A percentile compares a stretch with the other conserved stretches of the same genome.
Evolutionary conservation across 768 basidiomycete species (phyloP).

Genomic region (Symmetrospora coprosmae): DNA sequence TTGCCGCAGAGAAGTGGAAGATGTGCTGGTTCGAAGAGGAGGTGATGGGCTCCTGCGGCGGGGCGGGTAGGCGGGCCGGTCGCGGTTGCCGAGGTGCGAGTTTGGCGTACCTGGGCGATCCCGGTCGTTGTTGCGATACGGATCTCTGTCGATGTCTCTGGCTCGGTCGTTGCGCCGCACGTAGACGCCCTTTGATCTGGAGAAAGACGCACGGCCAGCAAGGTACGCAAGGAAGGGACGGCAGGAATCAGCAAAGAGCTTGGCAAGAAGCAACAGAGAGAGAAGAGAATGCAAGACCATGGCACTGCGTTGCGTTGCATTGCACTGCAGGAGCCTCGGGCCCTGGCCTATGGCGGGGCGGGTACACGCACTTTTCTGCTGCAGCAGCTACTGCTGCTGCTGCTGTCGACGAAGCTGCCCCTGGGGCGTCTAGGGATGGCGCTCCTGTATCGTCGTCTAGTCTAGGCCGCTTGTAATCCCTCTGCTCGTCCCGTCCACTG

Average conservation of each 20-base stretch:
- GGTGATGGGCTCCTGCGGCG: neutral
- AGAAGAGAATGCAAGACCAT: neutral
- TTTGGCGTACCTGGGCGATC: neutral
- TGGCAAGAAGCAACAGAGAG: neutral
- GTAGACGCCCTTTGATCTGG: neutral
- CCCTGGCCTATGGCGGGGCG: neutral
- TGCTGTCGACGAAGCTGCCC: neutral
- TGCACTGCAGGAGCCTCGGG: neutral
- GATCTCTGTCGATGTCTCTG: neutral
- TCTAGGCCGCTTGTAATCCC: slow-evolving; percentile 2
- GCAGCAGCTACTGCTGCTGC: neutral
- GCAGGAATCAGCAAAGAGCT: neutral
- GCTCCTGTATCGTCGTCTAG: slow-evolving; percentile 1
- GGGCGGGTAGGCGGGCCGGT: neutral
- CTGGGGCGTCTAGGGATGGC: neutral
- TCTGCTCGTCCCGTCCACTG: neutral
- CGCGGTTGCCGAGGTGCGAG: neutral
- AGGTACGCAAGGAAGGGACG: neutral
- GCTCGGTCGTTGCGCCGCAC: neutral
- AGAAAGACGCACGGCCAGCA: neutral
- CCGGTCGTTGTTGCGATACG: neutral
- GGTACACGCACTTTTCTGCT: neutral
- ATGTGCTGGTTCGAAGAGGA: neutral
- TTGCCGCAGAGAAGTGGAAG: neutral
- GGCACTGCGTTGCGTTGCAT: neutral